Conservation (phyloP, 306 rosid species). For the Castanospermum australe region DNA sequence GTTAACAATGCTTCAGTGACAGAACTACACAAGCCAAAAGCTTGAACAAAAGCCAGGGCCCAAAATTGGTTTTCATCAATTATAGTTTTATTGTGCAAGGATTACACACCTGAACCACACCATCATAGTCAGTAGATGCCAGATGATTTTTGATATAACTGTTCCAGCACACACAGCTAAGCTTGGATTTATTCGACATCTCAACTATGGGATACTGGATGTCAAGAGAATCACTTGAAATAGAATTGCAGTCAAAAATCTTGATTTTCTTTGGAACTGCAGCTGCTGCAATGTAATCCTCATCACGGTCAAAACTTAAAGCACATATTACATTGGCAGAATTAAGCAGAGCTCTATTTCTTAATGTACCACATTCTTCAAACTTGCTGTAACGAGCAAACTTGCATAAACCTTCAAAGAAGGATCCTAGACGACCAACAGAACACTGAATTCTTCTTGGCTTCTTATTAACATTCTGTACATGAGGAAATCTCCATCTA, state of each 20-base stretch:
- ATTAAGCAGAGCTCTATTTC: slow-evolving; percentile 71
- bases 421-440: slow-evolving; percentile 57
- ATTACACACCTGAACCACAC: slow-evolving; percentile 83
- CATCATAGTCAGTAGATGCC: slow-evolving; percentile 93
- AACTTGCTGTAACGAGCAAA: slow-evolving; percentile 82
- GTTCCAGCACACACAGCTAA: slow-evolving; percentile 94
- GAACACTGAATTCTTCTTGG: slow-evolving; percentile 28
- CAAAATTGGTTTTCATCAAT: neutral
- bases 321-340: slow-evolving; percentile 84
- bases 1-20: neutral
- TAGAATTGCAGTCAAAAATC: slow-evolving; percentile 74
- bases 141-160: slow-evolving; percentile 79
- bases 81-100: neutral
- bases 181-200: slow-evolving; percentile 80
- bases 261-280: slow-evolving; percentile 91
- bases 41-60: neutral
- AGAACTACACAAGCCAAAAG: neutral
- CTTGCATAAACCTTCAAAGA: slow-evolving; percentile 91
- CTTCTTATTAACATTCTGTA: slow-evolving; percentile 43
- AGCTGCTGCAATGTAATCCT: slow-evolving; percentile 89
- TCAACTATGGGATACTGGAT: slow-evolving; percentile 83
- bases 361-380: slow-evolving; percentile 76
- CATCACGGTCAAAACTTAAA: slow-evolving; percentile 90
- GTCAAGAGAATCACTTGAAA: slow-evolving; percentile 61
- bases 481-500: slow-evolving; percentile 46